phyloP scores from a whole-genome alignment of 192 early-diverging fungal species.

The Backusella tuberculispora region DNA sequence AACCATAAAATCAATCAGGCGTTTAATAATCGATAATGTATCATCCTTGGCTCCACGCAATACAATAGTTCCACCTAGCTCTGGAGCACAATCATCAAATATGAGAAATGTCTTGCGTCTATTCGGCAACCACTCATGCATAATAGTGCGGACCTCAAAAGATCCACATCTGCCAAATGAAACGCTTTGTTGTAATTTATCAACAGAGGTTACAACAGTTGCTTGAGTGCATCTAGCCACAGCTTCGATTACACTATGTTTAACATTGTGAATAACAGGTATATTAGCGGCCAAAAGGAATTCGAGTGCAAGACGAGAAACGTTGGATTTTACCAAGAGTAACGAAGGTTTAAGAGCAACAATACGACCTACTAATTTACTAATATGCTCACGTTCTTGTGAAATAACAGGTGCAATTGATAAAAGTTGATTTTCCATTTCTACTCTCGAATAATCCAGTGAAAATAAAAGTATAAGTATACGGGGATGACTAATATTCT shows the following conservation, averaged over 20 bases:
- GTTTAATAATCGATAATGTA: conserved; percentile 76
- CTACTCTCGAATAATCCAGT: conserved; percentile 77
- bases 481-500: conserved; percentile 65
- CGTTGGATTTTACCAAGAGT: conserved; percentile 80
- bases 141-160: conserved; percentile 81
- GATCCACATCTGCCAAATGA: conserved; percentile 76
- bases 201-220: conserved; percentile 80
- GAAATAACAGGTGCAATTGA: conserved; percentile 80
- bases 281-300: conserved; percentile 78
- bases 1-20: conserved; percentile 80
- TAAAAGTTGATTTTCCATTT: conserved; percentile 74
- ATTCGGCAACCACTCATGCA: conserved; percentile 80
- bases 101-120: conserved; percentile 86
- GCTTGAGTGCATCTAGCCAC: conserved; percentile 88
- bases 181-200: conserved; percentile 72
- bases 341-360: conserved; percentile 75
- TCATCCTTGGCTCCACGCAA: conserved; percentile 81
- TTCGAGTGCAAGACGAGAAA: conserved; percentile 86
- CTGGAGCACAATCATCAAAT: conserved; percentile 82
- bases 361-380: conserved; percentile 80
- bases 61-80: conserved; percentile 85
- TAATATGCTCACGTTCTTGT: conserved; percentile 84
- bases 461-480: conserved; percentile 89
- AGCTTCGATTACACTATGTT: conserved; percentile 81
- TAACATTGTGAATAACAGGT: conserved; percentile 86